A percentile compares a stretch with the other conserved stretches of the same genome.
These are phyloP conservation scores for Acanthamoeba royreba DNA, from an alignment of 208 protist genomes.

Conservation along the genomic window DNA sequence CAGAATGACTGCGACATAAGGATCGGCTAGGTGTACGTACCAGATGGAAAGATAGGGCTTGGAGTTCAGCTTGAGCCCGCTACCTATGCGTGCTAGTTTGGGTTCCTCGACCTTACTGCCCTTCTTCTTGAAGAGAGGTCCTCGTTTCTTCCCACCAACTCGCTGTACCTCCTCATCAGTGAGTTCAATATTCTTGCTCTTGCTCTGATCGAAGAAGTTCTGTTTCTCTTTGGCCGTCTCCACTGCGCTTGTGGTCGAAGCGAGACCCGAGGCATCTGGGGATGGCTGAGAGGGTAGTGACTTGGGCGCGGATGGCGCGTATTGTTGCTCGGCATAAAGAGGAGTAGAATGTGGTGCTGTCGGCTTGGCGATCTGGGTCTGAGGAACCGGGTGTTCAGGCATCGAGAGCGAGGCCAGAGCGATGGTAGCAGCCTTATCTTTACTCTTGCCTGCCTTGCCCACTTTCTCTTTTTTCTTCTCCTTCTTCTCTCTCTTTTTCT, in stretches of 20 bases:
- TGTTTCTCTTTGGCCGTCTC: background rate
- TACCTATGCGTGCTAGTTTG: background rate
- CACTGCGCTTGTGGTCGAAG: background rate
- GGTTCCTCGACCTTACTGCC: background rate
- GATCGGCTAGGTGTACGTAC: too few species aligned
- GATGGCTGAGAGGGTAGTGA: background rate
- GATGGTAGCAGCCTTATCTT: background rate
- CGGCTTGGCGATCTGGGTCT: background rate
- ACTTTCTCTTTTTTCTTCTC: background rate
- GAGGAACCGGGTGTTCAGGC: background rate
- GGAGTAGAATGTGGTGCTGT: background rate
- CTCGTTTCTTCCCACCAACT: background rate
- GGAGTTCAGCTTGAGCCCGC: background rate
- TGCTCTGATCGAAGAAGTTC: background rate
- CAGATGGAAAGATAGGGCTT: slow-evolving; percentile 12
- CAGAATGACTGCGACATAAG: too few species aligned
- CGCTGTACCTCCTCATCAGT: background rate
- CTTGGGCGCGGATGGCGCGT: background rate
- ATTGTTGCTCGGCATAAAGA: background rate
- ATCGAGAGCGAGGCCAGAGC: background rate
- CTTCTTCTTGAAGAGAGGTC: background rate
- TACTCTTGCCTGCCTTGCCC: background rate
- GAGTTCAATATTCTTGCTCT: background rate
- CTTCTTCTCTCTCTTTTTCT: background rate
- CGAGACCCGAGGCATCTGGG: background rate